A percentile compares a stretch with the other conserved stretches of the same genome.
Conservation (phyloP, 2,329 filamentous ascomycete genomes). For the Ophiostoma montium region DNA sequence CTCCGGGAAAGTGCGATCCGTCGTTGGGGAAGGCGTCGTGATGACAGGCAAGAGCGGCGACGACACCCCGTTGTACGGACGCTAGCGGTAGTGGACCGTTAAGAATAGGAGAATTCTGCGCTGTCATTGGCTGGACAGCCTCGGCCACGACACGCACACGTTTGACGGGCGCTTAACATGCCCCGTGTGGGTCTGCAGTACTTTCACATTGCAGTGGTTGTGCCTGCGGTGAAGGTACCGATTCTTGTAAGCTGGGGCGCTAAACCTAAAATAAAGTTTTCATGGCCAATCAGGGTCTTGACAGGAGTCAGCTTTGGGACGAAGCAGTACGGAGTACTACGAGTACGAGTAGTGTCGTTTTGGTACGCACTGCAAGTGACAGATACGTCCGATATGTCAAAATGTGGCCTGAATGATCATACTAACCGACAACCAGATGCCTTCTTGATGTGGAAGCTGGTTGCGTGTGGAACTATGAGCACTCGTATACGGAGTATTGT, state of each 20-base stretch:
- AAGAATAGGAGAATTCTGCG: slow-evolving; percentile 9
- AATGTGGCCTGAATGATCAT: too few species aligned
- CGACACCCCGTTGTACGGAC: slow-evolving; percentile 2
- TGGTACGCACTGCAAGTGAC: too few species aligned
- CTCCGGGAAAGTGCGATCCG: background rate
- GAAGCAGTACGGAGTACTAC: too few species aligned
- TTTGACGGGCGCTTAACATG: slow-evolving; percentile 13
- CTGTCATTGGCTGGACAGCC: slow-evolving; percentile 6
- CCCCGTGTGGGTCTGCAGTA: background rate
- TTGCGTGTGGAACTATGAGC: too few species aligned
- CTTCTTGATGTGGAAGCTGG: too few species aligned
- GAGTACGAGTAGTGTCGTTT: too few species aligned
- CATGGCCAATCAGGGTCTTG: too few species aligned
- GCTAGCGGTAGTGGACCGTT: slow-evolving; percentile 7
- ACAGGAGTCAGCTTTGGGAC: too few species aligned
- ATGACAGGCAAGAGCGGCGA: background rate
- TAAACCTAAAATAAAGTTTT: too few species aligned
- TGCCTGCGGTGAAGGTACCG: background rate
- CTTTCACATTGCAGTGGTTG: background rate
- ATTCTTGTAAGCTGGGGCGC: background rate
- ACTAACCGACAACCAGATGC: too few species aligned
- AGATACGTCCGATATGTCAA: too few species aligned
- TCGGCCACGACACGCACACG: slow-evolving; percentile 9
- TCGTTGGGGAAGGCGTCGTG: background rate
- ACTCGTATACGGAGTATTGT: too few species aligned